A percentile compares a stretch with the other conserved stretches of the same genome.
Evolutionary conservation across 2,329 filamentous ascomycete genomes (phyloP).

Genomic region (Coleophoma cylindrospora): DNA sequence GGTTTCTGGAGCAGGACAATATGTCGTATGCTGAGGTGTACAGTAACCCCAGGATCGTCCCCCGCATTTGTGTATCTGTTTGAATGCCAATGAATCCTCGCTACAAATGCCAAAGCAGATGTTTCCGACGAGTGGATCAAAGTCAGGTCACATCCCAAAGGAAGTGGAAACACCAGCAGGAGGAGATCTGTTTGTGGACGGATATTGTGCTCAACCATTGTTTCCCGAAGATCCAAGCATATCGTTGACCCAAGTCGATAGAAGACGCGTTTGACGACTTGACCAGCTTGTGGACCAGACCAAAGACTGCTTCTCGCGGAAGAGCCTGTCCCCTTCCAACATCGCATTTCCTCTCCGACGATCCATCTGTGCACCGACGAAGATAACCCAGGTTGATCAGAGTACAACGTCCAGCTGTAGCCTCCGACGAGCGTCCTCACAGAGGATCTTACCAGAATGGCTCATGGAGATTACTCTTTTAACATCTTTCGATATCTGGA

Average conservation of each 20-base stretch:
- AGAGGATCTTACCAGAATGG: slow-evolving; percentile 69
- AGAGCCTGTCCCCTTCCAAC: slow-evolving; percentile 37
- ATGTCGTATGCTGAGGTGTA: slow-evolving; percentile 16
- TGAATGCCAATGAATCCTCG: slow-evolving; percentile 44
- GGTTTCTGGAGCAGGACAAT: slow-evolving; percentile 25
- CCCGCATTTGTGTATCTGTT: slow-evolving; percentile 27
- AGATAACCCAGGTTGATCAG: slow-evolving; percentile 58
- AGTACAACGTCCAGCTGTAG: slow-evolving; percentile 61
- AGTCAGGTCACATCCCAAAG: slow-evolving; percentile 14
- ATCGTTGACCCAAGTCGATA: slow-evolving; percentile 20
- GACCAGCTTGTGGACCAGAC: slow-evolving; percentile 34
- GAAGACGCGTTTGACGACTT: slow-evolving; percentile 16
- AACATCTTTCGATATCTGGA: slow-evolving; percentile 50
- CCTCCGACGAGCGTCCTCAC: slow-evolving; percentile 71
- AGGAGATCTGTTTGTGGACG: slow-evolving; percentile 28
- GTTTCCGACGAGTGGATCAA: slow-evolving; percentile 54
- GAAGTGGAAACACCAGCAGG: slow-evolving; percentile 19
- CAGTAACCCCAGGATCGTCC: slow-evolving; percentile 16
- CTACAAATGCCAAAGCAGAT: slow-evolving; percentile 37
- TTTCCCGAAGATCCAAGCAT: slow-evolving; percentile 9
- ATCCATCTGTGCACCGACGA: slow-evolving; percentile 33
- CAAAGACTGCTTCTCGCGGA: slow-evolving; percentile 41
- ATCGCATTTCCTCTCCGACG: slow-evolving; percentile 26
- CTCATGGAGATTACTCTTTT: slow-evolving; percentile 66
- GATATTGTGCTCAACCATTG: slow-evolving; percentile 24